Evolutionary conservation across 2,329 filamentous ascomycete genomes (phyloP).

Genomic region (Neopestalotiopsis clavispora): DNA sequence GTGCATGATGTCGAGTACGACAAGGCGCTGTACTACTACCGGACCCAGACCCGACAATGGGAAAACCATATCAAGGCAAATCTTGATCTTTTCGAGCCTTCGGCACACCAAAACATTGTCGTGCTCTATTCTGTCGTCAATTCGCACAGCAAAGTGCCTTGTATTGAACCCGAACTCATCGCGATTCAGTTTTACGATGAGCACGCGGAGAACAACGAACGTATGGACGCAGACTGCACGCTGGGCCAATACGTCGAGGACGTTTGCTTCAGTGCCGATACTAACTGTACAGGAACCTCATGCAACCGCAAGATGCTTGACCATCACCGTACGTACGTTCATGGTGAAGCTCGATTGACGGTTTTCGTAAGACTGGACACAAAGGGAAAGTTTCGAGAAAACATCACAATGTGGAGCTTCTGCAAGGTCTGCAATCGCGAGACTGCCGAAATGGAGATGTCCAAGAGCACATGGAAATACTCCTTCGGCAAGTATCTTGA

Average conservation of each 20-base stretch:
- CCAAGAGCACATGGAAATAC: constrained; percentile 94
- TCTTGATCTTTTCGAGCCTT: constrained; percentile 88
- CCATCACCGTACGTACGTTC: constrained; percentile 95
- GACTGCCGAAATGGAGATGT: constrained; percentile 89
- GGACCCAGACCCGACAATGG: constrained; percentile 94
- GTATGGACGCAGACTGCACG: constrained; percentile 84
- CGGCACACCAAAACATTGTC: constrained; percentile 94
- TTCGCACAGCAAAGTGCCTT: constrained; percentile 91
- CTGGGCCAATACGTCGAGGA: constrained; percentile 95
- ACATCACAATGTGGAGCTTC: constrained; percentile 96
- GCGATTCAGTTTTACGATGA: constrained; percentile 94
- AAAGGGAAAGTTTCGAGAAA: constrained; percentile 56
- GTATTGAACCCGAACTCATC: constrained; percentile 87
- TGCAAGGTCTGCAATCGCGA: constrained; percentile 93
- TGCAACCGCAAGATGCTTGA: constrained; percentile 90
- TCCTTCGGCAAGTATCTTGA: constrained; percentile 99
- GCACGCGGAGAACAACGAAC: constrained; percentile 67
- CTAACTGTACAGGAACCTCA: constrained; percentile 80
- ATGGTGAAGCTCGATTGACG: constrained; percentile 91
- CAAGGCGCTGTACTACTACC: constrained; percentile 90
- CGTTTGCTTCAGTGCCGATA: constrained; percentile 75
- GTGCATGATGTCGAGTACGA: constrained; percentile 98
- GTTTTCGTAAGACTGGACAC: constrained; percentile 79
- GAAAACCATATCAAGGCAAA: constrained; percentile 92
- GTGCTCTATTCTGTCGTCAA: constrained; percentile 94